Evolutionary conservation across 2,329 filamentous ascomycete species (phyloP), one percentile per base, ranked within the genome.

Genomic region (Sclerotinia sclerotiorum): DNA sequence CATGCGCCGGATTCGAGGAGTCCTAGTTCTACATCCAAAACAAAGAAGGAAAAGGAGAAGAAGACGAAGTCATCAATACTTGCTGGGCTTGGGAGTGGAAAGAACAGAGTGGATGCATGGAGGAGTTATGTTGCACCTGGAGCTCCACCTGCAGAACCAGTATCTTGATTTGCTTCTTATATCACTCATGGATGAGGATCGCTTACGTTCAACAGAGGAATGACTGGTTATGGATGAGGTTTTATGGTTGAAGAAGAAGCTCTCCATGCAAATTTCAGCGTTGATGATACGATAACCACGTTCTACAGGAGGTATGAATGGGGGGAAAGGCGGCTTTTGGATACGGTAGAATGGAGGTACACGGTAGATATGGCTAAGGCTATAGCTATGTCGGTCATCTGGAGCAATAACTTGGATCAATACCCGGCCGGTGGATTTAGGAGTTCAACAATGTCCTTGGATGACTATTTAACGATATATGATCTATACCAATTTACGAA

Each of bases 91-190:
- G 70, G 71, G 1, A 68, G 71, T 49, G 72, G 70, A 2, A 72
- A 69, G 11, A 74, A 76, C 48, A 70, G 76, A 51, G 76, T 78
- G 11, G 69, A 71, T 69, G 73, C 75, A 8, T 78, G 76, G 76
- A 72, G 75, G 69, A 70, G 69, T 46, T 71, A 77, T 69, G 74
- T 78, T 63, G 68, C 73, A 29, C 70, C 74, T 17, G 75, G 74
- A 7, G 71, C 73, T n/a, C 67, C 64, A 51, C 74, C 75, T 39
- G 75, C 73, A 39, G 76, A 77, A 65, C 74, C 73, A 0, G 69
- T 76, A 44, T 61, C 76, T 39, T 75, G 46, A 68, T 29, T 39
- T 39, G 49, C 13, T 51, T 44, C 5, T 52, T 51, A 8, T 39
- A 13, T 57, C 32, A 42, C 32, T 7, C 32, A n/a, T 39, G n/a